A percentile compares a stretch with the other conserved stretches of the same genome.
phyloP scores from a whole-genome alignment of 257 asterid genomes.

The Datura wrightii region DNA sequence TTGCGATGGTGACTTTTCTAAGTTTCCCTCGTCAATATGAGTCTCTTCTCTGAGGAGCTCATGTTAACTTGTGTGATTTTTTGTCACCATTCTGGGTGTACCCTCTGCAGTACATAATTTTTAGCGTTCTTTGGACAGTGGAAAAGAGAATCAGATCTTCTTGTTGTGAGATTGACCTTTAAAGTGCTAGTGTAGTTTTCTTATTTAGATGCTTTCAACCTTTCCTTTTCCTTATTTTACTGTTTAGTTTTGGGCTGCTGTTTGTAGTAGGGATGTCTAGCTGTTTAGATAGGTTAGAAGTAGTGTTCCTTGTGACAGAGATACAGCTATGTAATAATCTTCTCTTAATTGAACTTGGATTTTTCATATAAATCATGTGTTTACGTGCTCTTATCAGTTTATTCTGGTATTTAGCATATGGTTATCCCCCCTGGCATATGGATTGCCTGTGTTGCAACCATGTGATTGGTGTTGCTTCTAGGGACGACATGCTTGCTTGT shows the following conservation, averaged over 20 bases:
- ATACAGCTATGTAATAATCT: constrained; percentile 29
- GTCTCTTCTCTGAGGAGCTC: constrained; percentile 36
- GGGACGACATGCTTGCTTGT: neutral
- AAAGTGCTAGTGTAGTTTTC: neutral
- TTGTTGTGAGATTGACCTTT: neutral
- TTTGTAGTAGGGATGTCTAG: constrained; percentile 17
- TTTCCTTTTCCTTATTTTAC: neutral
- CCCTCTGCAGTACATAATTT: constrained; percentile 22
- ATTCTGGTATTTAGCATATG: neutral
- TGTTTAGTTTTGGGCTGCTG: neutral
- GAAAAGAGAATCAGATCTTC: neutral
- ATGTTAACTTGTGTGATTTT: constrained; percentile 11
- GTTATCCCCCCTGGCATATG: neutral
- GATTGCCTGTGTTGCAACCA: neutral
- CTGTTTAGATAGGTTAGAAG: constrained; percentile 7
- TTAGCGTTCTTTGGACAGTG: neutral
- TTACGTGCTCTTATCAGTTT: neutral
- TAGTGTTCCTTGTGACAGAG: neutral
- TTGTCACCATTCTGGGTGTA: neutral
- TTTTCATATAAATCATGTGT: neutral
- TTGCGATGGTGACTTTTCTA: constrained; percentile 43
- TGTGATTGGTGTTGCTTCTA: neutral
- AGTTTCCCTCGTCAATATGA: constrained; percentile 43
- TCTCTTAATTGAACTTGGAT: neutral
- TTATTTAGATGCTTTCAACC: neutral